Evolutionary conservation across 371 early-diverging fungal species (phyloP), one percentile per base, ranked within the genome.

Genomic region (Mucor irregularis): DNA sequence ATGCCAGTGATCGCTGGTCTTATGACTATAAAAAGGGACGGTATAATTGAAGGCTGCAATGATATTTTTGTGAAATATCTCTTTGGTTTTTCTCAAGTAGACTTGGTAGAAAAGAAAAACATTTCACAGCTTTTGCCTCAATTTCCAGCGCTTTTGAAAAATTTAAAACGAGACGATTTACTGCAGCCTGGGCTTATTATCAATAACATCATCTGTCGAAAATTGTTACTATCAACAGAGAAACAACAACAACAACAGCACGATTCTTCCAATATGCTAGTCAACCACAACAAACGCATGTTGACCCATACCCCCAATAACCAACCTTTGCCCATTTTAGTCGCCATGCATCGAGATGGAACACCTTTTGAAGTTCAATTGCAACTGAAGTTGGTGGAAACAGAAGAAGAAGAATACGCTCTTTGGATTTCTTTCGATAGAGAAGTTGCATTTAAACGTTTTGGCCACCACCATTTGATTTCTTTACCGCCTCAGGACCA

Each of bases 341-440:
- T 81, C 11, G 87, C 83, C 6, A 53, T 85, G 14, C 89, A 89
- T 61, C 77, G 87, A 17, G 89, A 89, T 55, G 84, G 83, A 4
- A 80, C 84, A 0, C 75, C 73, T 0, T 70, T 89, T 38, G 79
- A 80, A 43, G 72, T 89, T 29, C 82, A 86, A 40, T 71, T 88
- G 19, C 88, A 87, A 46, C 71, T 87, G 26, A 78, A 87, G 21
- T 62, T 82, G 40, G 71, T 87, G 0, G 54, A 53, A 11, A 16
- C 54, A 5, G 73, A 74, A 1, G 70, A 78, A 14, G 86, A 81
- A 17, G 69, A 60, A 35, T 84, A 71, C 64, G 86, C 88, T 5
- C 61, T 87, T 28, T 89, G 89, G 89, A 83, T 89, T 21, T 83
- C 88, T 0, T 89, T 80, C 61, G 84, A 87, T 52, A 77, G 86